A percentile compares a stretch with the other conserved stretches of the same genome.
These are phyloP conservation scores for Terana coerulea DNA, from an alignment of 768 basidiomycete genomes.

Conservation along the genomic window DNA sequence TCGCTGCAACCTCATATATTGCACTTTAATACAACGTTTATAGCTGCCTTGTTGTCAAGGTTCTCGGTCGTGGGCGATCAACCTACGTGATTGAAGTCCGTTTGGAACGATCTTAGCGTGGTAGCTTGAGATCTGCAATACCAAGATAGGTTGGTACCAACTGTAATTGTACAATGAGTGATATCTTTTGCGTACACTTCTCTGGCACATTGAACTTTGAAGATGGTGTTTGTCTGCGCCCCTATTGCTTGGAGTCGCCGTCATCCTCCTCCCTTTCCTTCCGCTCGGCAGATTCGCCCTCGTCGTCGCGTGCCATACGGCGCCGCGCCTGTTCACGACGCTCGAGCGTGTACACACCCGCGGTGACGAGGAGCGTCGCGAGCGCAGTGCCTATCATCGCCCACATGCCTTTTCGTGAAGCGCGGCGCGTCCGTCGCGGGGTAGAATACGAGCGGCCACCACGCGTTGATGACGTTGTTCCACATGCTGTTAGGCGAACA, in stretches of 20 bases:
- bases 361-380: constrained; percentile 54
- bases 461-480: constrained; percentile 65
- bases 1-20: too few species aligned
- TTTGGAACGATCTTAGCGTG: too few species aligned
- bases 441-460: constrained; percentile 71
- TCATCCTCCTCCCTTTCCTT: constrained; percentile 2
- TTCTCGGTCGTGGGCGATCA: too few species aligned
- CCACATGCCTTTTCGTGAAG: constrained; percentile 64
- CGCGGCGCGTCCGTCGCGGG: constrained; percentile 68
- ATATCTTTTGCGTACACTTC: not conserved
- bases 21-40: too few species aligned
- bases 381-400: constrained; percentile 58
- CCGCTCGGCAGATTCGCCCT: not conserved
- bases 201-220: not conserved
- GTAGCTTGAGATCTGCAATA: too few species aligned
- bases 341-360: constrained; percentile 55
- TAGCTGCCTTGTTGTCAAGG: too few species aligned
- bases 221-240: not conserved
- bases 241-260: not conserved
- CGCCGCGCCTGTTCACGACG: constrained; percentile 28
- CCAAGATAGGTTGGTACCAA: not conserved
- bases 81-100: too few species aligned
- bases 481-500: constrained; percentile 46
- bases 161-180: not conserved
- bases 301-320: not conserved